Evolutionary conservation across 441 rosid genomes (phyloP).

Genomic region (Populus hybrid): DNA sequence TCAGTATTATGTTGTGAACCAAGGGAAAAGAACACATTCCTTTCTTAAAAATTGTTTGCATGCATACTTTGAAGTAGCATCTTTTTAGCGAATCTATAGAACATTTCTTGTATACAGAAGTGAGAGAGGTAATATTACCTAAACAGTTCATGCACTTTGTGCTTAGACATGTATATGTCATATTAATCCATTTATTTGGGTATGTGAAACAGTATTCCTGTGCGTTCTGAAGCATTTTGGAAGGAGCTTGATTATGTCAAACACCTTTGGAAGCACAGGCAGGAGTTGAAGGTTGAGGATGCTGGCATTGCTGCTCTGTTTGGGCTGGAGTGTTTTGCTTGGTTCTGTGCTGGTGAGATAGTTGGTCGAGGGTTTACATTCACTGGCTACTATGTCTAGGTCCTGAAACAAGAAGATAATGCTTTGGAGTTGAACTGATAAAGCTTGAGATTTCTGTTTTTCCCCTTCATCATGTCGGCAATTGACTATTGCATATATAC

Average conservation of each 20-base stretch:
- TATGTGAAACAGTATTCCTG: slow-evolving; percentile 50
- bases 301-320: slow-evolving; percentile 69
- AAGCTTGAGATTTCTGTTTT: not conserved
- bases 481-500: not conserved
- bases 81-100: not conserved
- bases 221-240: slow-evolving; percentile 57
- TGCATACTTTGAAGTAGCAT: not conserved
- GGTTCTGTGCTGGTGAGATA: slow-evolving; percentile 84
- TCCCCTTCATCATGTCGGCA: not conserved
- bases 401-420: not conserved
- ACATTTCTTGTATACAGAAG: not conserved
- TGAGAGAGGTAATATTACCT: not conserved
- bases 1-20: not conserved
- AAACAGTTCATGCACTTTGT: not conserved
- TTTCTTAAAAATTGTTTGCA: not conserved
- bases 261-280: slow-evolving; percentile 53
- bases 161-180: not conserved
- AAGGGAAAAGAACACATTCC: not conserved
- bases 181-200: not conserved
- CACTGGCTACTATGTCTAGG: slow-evolving; percentile 70
- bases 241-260: slow-evolving; percentile 61
- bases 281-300: slow-evolving; percentile 70
- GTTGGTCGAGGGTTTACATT: slow-evolving; percentile 69
- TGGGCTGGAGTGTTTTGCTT: slow-evolving; percentile 76
- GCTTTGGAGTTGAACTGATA: not conserved